A percentile compares a stretch with the other conserved stretches of the same genome.
Conservation (phyloP, 2,329 filamentous ascomycete genomes). For the Aspergillus sp. region DNA sequence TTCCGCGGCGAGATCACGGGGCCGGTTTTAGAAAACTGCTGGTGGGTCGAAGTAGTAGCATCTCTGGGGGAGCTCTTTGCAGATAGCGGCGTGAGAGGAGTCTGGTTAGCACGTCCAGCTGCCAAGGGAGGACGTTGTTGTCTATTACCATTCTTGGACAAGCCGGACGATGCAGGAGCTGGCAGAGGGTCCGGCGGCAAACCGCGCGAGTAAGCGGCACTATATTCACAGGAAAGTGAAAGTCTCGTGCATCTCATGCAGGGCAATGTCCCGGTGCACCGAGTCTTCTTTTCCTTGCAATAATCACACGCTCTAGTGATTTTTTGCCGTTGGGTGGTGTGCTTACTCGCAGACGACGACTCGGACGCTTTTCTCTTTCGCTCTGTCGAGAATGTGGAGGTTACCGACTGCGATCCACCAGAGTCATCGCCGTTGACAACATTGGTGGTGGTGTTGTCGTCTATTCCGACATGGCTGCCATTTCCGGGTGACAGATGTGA, state of each 20-base stretch:
- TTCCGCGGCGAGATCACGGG: constrained; percentile 20
- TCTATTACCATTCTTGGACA: constrained; percentile 5
- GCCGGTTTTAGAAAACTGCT: constrained; percentile 1
- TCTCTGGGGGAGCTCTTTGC: constrained; percentile 2
- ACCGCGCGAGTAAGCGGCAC: constrained; percentile 32
- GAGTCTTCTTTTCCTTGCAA: constrained; percentile 35
- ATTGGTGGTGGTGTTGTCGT: background rate
- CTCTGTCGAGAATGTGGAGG: background rate
- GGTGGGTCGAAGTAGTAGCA: background rate
- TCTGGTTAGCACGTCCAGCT: background rate
- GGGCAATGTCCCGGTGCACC: constrained; percentile 33
- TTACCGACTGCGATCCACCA: too few relatives aligned
- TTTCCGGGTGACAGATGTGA: constrained; percentile 3
- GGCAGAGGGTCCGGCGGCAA: constrained; percentile 29
- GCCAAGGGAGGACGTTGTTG: constrained; percentile 1
- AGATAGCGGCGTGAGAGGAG: constrained; percentile 4
- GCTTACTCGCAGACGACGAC: constrained; percentile 10
- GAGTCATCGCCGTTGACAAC: background rate
- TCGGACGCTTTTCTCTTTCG: constrained; percentile 28
- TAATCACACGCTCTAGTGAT: constrained; percentile 36
- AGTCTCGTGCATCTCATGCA: constrained; percentile 30
- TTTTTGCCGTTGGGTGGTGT: constrained; percentile 25
- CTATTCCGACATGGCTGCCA: background rate
- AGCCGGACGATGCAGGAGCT: constrained; percentile 10
- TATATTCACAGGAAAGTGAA: constrained; percentile 29